Conservation (phyloP, 441 rosid species). For the Syzygium malaccense region DNA sequence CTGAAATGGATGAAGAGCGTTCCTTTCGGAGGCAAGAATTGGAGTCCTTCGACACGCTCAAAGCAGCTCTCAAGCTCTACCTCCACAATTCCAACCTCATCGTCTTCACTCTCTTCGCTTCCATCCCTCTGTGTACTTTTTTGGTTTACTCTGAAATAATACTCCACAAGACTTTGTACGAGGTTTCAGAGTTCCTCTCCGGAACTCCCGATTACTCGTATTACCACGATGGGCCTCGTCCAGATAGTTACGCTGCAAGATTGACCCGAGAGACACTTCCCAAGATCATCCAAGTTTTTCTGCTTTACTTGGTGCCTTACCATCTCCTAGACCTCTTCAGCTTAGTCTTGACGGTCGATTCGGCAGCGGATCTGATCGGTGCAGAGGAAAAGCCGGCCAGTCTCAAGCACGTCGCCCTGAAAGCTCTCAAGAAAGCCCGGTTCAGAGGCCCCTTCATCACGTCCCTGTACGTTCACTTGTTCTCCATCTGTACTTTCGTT, state of each 20-base stretch:
- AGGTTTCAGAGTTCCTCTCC: neutral
- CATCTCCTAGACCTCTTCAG: conserved; percentile 22
- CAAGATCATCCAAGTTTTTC: conserved; percentile 10
- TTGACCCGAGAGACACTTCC: neutral
- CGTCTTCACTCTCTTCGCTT: conserved; percentile 12
- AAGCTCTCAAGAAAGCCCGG: conserved; percentile 3
- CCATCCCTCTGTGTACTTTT: conserved; percentile 27
- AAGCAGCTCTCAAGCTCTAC: conserved; percentile 5
- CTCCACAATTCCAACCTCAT: conserved; percentile 5
- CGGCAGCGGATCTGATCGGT: conserved; percentile 13
- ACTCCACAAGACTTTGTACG: conserved; percentile 13
- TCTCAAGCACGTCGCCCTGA: neutral
- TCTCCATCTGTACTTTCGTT: conserved; percentile 6
- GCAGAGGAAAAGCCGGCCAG: conserved; percentile 3
- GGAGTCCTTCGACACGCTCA: conserved; percentile 14
- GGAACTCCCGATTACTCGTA: neutral
- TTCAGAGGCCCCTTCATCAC: conserved; percentile 24
- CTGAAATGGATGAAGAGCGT: neutral
- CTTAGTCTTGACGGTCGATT: conserved; percentile 13
- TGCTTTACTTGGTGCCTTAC: conserved; percentile 23
- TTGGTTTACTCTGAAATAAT: conserved; percentile 21
- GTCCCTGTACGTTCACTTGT: conserved; percentile 13
- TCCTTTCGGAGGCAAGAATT: neutral
- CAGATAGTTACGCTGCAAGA: neutral
- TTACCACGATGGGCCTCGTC: neutral